Percentiles rank a stretch among this genome's conserved stretches.
Evolutionary conservation across 352 stramenopile species (phyloP).

Genomic region (Phytophthora foliorum): DNA sequence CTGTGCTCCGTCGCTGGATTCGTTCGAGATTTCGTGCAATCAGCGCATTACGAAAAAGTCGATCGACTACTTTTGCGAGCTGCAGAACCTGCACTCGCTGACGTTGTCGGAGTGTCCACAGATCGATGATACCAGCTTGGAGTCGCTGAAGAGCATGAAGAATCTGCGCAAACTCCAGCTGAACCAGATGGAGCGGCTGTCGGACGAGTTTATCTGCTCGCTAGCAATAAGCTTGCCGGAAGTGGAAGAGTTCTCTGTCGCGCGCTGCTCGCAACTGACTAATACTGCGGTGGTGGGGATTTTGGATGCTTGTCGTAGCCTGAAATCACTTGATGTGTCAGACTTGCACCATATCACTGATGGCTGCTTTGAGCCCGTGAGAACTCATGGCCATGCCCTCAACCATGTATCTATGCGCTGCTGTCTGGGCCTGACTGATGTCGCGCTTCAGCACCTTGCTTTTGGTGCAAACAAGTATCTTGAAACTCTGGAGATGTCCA

Average conservation of each 20-base stretch:
- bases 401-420: constrained; percentile 65
- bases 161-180: constrained; percentile 71
- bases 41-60: constrained; percentile 82
- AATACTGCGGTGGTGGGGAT: constrained; percentile 54
- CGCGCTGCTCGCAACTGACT: constrained; percentile 75
- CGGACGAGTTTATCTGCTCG: constrained; percentile 62
- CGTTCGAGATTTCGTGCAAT: constrained; percentile 86
- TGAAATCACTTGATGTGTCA: constrained; percentile 73
- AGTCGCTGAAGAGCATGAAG: constrained; percentile 72
- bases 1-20: constrained; percentile 75
- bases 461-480: constrained; percentile 67
- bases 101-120: constrained; percentile 84
- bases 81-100: constrained; percentile 71
- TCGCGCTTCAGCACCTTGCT: constrained; percentile 65
- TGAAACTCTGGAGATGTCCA: constrained; percentile 78
- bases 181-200: constrained; percentile 83
- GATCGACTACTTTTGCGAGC: constrained; percentile 79
- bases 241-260: constrained; percentile 76
- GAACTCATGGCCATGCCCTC: constrained; percentile 60
- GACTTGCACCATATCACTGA: constrained; percentile 81
- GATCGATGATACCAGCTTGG: constrained; percentile 65
- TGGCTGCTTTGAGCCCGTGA: constrained; percentile 68
- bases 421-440: constrained; percentile 70
- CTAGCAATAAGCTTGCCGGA: constrained; percentile 58
- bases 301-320: constrained; percentile 64